These are phyloP conservation scores for Ogataea glucozyma DNA, from an alignment of 805 yeast genomes.

Conservation along the genomic window DNA sequence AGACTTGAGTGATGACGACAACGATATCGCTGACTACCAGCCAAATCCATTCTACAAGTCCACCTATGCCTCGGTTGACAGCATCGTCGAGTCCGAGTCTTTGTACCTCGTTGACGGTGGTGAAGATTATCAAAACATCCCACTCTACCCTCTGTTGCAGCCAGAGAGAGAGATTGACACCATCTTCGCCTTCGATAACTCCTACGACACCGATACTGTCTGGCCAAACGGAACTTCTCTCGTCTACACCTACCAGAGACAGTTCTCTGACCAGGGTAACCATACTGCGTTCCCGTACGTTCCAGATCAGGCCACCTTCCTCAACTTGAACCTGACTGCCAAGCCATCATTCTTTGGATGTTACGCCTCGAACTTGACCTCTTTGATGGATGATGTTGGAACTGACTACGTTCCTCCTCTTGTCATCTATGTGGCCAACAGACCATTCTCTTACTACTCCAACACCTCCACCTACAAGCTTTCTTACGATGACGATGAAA, in stretches of 20 bases:
- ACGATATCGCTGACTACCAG: constrained; percentile 67
- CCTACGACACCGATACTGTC: constrained; percentile 56
- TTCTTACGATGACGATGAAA: constrained; percentile 58
- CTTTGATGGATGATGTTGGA: constrained; percentile 41
- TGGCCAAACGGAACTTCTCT: constrained; percentile 76
- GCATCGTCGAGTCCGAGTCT: constrained; percentile 42
- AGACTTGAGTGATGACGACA: constrained; percentile 44
- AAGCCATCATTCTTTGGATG: constrained; percentile 86
- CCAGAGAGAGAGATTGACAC: constrained; percentile 62
- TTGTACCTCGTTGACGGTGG: constrained; percentile 77
- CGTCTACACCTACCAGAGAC: constrained; percentile 57
- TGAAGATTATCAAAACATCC: constrained; percentile 72
- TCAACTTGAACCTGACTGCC: constrained; percentile 58
- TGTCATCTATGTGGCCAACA: constrained; percentile 74
- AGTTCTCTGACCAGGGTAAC: constrained; percentile 51
- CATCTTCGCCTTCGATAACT: constrained; percentile 64
- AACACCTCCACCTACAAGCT: constrained; percentile 75
- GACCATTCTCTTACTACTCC: constrained; percentile 62
- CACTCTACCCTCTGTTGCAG: constrained; percentile 64
- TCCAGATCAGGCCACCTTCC: constrained; percentile 66
- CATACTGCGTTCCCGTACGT: constrained; percentile 77
- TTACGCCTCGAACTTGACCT: constrained; percentile 61
- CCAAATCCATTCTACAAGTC: constrained; percentile 71
- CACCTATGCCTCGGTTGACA: constrained; percentile 37
- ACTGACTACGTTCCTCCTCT: constrained; percentile 60